Conservation (phyloP, 2,329 filamentous ascomycete genomes). For the Lasiodiplodia hormozganensis region DNA sequence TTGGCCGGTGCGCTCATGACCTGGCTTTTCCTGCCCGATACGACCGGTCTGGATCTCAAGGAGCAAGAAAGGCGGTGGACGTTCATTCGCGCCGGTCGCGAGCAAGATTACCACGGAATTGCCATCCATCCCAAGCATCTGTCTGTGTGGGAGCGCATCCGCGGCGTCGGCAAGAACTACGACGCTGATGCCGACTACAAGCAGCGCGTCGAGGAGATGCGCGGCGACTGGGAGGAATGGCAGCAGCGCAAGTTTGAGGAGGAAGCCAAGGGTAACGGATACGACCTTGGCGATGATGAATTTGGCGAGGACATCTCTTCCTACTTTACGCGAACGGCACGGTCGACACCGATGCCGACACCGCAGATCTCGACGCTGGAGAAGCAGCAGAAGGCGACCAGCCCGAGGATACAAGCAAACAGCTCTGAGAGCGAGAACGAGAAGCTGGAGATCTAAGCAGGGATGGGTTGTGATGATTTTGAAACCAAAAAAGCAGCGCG, state of each 20-base stretch:
- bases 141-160: slow-evolving; percentile 83
- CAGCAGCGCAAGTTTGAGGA: slow-evolving; percentile 61
- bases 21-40: slow-evolving; percentile 89
- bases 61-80: slow-evolving; percentile 95
- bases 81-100: slow-evolving; percentile 80
- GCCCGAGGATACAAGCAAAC: slow-evolving; percentile 23
- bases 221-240: slow-evolving; percentile 61
- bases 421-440: slow-evolving; percentile 31
- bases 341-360: slow-evolving; percentile 28
- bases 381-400: slow-evolving; percentile 31
- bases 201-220: slow-evolving; percentile 84
- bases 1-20: slow-evolving; percentile 85
- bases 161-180: slow-evolving; percentile 81
- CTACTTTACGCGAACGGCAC: slow-evolving; percentile 39
- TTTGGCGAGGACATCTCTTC: slow-evolving; percentile 42
- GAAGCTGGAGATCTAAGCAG: slow-evolving; percentile 22
- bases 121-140: slow-evolving; percentile 90
- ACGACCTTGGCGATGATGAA: slow-evolving; percentile 41
- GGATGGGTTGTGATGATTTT: neutral
- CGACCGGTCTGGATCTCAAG: slow-evolving; percentile 93
- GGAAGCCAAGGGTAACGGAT: slow-evolving; percentile 50
- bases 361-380: slow-evolving; percentile 32
- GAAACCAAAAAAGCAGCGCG: slow-evolving; percentile 2
- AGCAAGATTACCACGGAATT: slow-evolving; percentile 87
- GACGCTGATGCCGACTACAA: slow-evolving; percentile 82